Evolutionary conservation across 192 early-diverging fungal genomes (phyloP).

Genomic region (Linnemannia schmuckeri): DNA sequence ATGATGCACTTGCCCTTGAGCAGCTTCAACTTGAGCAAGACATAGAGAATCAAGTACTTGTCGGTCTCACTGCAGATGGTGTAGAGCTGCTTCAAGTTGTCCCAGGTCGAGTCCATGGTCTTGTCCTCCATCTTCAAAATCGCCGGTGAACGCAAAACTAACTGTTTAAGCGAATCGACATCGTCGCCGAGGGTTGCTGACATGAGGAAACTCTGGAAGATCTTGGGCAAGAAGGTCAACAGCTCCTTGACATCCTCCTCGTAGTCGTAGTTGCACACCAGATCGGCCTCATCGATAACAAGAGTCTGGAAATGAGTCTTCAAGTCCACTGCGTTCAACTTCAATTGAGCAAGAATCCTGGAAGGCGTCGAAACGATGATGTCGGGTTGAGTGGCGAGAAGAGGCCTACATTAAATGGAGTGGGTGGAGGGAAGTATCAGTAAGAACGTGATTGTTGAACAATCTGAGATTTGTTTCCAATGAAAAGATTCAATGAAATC

Average conservation of each 20-base stretch:
- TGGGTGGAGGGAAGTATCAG: background rate
- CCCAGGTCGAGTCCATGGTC: constrained; percentile 73
- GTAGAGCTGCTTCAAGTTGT: constrained; percentile 62
- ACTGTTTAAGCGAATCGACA: constrained; percentile 86
- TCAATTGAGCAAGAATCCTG: constrained; percentile 82
- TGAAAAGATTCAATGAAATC: background rate
- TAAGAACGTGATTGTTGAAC: background rate
- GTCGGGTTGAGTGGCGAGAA: constrained; percentile 87
- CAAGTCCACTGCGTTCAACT: constrained; percentile 59
- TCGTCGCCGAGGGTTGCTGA: constrained; percentile 93
- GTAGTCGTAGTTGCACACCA: constrained; percentile 94
- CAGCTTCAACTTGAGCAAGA: constrained; percentile 91
- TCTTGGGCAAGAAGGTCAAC: constrained; percentile 81
- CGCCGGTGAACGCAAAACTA: constrained; percentile 85
- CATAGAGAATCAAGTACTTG: constrained; percentile 90
- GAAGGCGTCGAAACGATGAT: constrained; percentile 92
- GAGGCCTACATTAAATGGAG: constrained; percentile 62
- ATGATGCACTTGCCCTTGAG: constrained; percentile 93
- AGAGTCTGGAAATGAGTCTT: constrained; percentile 74
- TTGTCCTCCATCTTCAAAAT: constrained; percentile 90
- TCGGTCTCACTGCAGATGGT: constrained; percentile 79
- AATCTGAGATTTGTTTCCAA: background rate
- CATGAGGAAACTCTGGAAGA: constrained; percentile 94
- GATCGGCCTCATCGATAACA: constrained; percentile 97
- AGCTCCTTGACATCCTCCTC: constrained; percentile 89